Base-by-base conservation (phyloP, 495 filamentous ascomycete species). In the Hypoxylon cercidicola region DNA sequence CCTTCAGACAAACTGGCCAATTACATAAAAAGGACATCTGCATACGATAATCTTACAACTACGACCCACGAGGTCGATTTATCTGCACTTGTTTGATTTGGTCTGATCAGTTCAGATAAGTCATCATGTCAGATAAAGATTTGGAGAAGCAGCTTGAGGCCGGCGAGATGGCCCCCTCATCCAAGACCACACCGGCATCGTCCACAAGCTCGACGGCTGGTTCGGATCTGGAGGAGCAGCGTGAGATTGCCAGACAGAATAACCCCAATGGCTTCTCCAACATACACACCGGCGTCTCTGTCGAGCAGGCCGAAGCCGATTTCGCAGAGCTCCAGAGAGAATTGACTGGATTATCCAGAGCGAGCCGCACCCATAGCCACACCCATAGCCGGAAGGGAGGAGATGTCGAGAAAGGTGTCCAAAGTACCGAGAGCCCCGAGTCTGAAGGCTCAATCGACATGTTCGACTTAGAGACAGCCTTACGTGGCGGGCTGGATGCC, bases 281-380 rank as follows among this genome's bases (percentile, higher is more conserved):
- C 30, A 70, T 76, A 21, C 63, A 75, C 47, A 64, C 64, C 11
- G 89, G 85, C 41, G 84, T 92, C 37, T 86, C 93, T 65, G 86
- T 96, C 52, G 78, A 84, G 51, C 84, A 82, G 32, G 92, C 92
- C 10, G 88, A 93, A 72, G 84, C 87, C 32, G 89, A 95, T 40
- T 96, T 96, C 63, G 86, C 84, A 7, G 83, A 92, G 61, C 80
- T 96, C 16, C 90, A 85, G 68, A 82, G 85, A 43, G 87, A 94
- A 76, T 79, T 96, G 21, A 88, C 88, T 13, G 84, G 78, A 11
- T 75, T 90, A 30, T 92, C 89, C 11, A 84, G 81, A 30, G 78
- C 80, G 0, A 83, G 81, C 51, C 88, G 74, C 65, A 60, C 49
- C 19, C 68, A 53, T 28, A 82, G 64, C 71, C 78, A n/a, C n/a